Conservation (phyloP, 1,139 yeast species). For the Taphrina pruni region DNA sequence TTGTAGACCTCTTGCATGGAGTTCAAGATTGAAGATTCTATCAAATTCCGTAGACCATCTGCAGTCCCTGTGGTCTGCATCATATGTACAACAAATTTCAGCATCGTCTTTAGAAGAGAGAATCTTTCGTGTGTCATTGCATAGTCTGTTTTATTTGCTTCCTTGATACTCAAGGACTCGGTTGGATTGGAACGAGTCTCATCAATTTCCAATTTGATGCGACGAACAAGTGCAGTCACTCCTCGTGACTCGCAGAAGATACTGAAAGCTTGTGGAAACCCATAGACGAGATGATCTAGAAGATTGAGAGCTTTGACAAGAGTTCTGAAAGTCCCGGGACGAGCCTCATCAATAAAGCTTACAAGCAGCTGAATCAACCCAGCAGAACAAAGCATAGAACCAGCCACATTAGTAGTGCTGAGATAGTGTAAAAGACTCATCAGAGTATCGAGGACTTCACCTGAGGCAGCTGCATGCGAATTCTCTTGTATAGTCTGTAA, state of each 20-base stretch:
- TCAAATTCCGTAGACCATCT: slow-evolving; percentile 80
- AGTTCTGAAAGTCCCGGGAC: slow-evolving; percentile 47
- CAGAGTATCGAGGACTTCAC: slow-evolving; percentile 43
- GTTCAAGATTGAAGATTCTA: slow-evolving; percentile 76
- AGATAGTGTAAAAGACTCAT: slow-evolving; percentile 48
- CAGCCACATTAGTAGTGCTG: slow-evolving; percentile 42
- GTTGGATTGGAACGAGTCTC: slow-evolving; percentile 58
- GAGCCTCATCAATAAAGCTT: slow-evolving; percentile 63
- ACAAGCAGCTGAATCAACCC: slow-evolving; percentile 73
- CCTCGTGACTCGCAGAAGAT: slow-evolving; percentile 74
- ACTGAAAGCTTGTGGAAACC: slow-evolving; percentile 58
- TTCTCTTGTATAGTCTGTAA: slow-evolving; percentile 58
- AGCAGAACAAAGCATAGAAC: slow-evolving; percentile 56
- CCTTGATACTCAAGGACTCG: not conserved
- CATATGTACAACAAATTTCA: slow-evolving; percentile 69
- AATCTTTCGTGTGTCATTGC: slow-evolving; percentile 70
- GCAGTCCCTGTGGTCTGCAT: slow-evolving; percentile 73
- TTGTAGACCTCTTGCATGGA: slow-evolving; percentile 66
- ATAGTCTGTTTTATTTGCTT: slow-evolving; percentile 56
- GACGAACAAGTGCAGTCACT: slow-evolving; percentile 64
- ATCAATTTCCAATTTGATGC: slow-evolving; percentile 69
- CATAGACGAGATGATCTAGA: slow-evolving; percentile 62
- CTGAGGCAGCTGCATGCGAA: slow-evolving; percentile 48
- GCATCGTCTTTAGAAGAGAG: slow-evolving; percentile 54
- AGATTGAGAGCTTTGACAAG: slow-evolving; percentile 65